A percentile compares a stretch with the other conserved stretches of the same genome.
Conservation (phyloP, 1,284 basidiomycete genomes). For the Bondarzewia mesenterica region DNA sequence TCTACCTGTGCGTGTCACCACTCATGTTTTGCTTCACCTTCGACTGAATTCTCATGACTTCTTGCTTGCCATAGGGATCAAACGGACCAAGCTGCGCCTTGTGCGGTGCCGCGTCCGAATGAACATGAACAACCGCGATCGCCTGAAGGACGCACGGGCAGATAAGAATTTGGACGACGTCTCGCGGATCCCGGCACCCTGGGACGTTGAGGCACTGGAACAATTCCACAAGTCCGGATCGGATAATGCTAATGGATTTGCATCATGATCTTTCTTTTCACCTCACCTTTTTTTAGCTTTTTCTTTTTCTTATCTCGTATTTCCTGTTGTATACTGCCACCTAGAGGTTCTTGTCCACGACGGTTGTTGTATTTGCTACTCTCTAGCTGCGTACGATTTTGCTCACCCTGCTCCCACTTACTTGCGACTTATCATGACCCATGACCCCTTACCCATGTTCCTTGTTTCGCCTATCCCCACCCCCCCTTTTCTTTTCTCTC, state of each 20-base stretch:
- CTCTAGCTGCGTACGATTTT: no score
- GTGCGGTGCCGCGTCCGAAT: slow-evolving; percentile 64
- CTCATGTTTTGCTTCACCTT: not conserved
- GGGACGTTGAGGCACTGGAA: slow-evolving; percentile 29
- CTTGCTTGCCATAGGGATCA: slow-evolving; percentile 52
- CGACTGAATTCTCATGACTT: slow-evolving; percentile 2
- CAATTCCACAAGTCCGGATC: not conserved
- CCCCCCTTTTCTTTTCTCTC: no score
- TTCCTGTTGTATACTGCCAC: no score
- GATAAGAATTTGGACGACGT: slow-evolving; percentile 70
- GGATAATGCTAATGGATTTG: not conserved
- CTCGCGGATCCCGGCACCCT: slow-evolving; percentile 63
- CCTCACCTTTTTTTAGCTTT: no score
- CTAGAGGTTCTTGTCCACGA: no score
- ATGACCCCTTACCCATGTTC: no score
- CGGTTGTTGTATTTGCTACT: no score
- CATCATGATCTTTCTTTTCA: no score
- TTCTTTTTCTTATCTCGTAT: no score
- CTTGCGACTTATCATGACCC: no score
- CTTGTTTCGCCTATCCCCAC: no score
- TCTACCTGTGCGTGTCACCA: slow-evolving; percentile 57
- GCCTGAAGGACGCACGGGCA: slow-evolving; percentile 60
- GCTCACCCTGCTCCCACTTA: no score
- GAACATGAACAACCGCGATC: slow-evolving; percentile 61
- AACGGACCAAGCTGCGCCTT: slow-evolving; percentile 71